Conservation (phyloP, 2,329 filamentous ascomycete species). For the Neocatenulostroma microsporum region DNA sequence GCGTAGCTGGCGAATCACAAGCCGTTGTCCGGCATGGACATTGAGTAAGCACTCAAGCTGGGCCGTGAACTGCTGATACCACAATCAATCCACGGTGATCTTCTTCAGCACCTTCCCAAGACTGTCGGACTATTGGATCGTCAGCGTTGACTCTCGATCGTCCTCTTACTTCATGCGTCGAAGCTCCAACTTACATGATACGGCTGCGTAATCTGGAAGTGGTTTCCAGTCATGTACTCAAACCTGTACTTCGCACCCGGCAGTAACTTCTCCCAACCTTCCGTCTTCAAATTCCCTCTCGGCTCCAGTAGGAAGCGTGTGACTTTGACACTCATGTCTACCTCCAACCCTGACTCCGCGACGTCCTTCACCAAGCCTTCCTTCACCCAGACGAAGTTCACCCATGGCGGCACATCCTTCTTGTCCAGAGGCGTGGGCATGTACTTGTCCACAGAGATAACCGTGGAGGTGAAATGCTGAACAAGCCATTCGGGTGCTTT, state of each 20-base stretch:
- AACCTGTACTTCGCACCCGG: conserved; percentile 21
- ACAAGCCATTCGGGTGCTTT: conserved; percentile 26
- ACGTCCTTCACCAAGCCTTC: conserved; percentile 25
- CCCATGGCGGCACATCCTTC: conserved; percentile 18
- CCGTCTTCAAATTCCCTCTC: conserved; percentile 20
- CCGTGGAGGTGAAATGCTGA: conserved; percentile 24
- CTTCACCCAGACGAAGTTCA: conserved; percentile 26
- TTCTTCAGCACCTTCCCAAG: background rate
- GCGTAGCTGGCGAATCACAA: too few species aligned
- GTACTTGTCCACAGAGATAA: conserved; percentile 23
- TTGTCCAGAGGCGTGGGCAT: conserved; percentile 18
- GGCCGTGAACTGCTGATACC: too few species aligned
- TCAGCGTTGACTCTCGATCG: background rate
- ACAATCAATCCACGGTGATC: too few species aligned
- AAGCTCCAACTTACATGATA: conserved; percentile 26
- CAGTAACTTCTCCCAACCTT: conserved; percentile 24
- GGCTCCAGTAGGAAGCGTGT: conserved; percentile 27
- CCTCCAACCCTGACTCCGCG: conserved; percentile 21
- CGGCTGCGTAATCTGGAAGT: conserved; percentile 26
- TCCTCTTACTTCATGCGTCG: too few species aligned
- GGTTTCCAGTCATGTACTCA: conserved; percentile 27
- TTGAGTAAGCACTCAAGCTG: too few species aligned
- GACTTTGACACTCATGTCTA: conserved; percentile 25
- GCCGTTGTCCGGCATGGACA: too few species aligned
- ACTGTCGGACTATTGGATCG: background rate